These are phyloP conservation scores for Saccharomyces hybrid DNA, from an alignment of 1,139 yeast genomes.

Conservation along the genomic window DNA sequence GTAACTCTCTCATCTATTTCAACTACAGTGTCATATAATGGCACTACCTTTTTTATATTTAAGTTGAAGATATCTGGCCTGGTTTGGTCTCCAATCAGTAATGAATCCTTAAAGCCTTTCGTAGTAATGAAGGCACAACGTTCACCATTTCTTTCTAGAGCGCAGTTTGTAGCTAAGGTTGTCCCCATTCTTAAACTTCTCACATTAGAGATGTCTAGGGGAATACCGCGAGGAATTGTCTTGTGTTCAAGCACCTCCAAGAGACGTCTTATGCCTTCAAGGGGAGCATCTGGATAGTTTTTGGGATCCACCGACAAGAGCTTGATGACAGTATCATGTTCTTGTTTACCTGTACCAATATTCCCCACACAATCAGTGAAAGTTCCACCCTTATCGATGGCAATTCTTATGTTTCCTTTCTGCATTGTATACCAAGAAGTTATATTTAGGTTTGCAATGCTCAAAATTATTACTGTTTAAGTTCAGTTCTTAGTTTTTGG, in stretches of 20 bases:
- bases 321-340: constrained; percentile 53
- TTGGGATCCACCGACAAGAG: constrained; percentile 79
- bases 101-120: constrained; percentile 47
- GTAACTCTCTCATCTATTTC: constrained; percentile 69
- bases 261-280: constrained; percentile 80
- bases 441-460: not conserved
- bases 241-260: constrained; percentile 49
- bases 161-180: constrained; percentile 73
- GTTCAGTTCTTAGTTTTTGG: not conserved
- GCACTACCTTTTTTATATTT: constrained; percentile 48
- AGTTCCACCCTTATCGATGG: constrained; percentile 70
- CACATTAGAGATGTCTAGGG: constrained; percentile 41
- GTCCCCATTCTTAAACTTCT: constrained; percentile 69
- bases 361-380: constrained; percentile 70
- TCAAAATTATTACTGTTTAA: not conserved
- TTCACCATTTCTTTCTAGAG: constrained; percentile 49
- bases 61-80: constrained; percentile 59
- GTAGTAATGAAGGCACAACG: constrained; percentile 44
- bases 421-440: not conserved
- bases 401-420: constrained; percentile 27
- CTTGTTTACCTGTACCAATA: constrained; percentile 35
- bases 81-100: constrained; percentile 65
- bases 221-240: constrained; percentile 43
- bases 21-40: constrained; percentile 53
- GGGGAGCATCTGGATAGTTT: constrained; percentile 81